Conservation (phyloP, 2,329 filamentous ascomycete genomes). For the Colletotrichum endophyticum region DNA sequence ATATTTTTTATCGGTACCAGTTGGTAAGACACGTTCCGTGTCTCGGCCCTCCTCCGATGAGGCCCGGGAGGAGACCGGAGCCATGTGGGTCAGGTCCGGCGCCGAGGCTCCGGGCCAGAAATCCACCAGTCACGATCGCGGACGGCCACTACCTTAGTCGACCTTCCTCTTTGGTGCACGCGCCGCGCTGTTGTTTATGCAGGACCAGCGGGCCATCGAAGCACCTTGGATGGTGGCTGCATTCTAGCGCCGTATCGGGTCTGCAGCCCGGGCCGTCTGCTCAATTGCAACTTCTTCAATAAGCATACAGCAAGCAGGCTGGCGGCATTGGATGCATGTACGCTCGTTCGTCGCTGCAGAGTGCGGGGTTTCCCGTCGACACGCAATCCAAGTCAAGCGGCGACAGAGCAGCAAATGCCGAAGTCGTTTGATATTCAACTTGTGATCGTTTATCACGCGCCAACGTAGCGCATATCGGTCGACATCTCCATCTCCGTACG, state of each 20-base stretch:
- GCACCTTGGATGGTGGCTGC: not conserved
- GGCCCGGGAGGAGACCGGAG: not conserved
- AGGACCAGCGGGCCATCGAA: not conserved
- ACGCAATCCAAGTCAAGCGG: not conserved
- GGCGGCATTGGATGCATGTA: not conserved
- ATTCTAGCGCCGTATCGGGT: constrained; percentile 2
- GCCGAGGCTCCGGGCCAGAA: not conserved
- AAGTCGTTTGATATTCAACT: not conserved
- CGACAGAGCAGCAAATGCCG: not conserved
- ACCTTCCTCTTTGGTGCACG: constrained; percentile 5
- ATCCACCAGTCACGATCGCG: not conserved
- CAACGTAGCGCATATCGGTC: not conserved
- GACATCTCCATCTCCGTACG: not conserved
- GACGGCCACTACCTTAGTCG: not conserved
- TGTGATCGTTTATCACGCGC: not conserved
- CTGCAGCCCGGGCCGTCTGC: not conserved
- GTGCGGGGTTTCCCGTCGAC: constrained; percentile 2
- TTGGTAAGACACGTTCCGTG: not conserved
- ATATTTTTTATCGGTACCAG: not conserved
- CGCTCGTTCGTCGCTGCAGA: not conserved
- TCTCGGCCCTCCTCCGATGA: not conserved
- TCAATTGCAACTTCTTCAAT: not conserved
- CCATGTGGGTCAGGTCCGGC: not conserved
- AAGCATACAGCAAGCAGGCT: not conserved
- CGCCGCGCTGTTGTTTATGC: not conserved